phyloP scores from a whole-genome alignment of 192 early-diverging fungal genomes.

The Backusella australiensis region DNA sequence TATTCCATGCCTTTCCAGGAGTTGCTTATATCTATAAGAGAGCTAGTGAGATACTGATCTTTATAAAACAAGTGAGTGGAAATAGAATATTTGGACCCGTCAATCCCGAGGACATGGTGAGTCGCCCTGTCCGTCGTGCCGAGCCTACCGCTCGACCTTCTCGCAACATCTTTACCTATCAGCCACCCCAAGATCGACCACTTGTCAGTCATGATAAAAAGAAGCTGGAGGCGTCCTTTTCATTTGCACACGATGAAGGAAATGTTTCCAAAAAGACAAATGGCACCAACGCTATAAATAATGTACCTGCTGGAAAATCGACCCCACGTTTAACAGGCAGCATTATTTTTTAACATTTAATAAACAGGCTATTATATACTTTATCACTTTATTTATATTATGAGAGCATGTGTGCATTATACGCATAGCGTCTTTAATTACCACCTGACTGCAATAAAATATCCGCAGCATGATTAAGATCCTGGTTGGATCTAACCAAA shows the following conservation, averaged over 20 bases:
- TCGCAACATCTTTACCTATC: slow-evolving; percentile 32
- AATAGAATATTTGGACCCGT: slow-evolving; percentile 26
- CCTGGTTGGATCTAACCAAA: slow-evolving; percentile 47
- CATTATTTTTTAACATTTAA: neutral
- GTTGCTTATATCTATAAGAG: neutral
- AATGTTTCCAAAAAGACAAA: neutral
- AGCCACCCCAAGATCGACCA: slow-evolving; percentile 18
- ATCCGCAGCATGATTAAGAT: slow-evolving; percentile 55
- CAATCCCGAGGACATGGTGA: slow-evolving; percentile 22
- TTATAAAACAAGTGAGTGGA: slow-evolving; percentile 13
- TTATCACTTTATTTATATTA: neutral
- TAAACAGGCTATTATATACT: neutral
- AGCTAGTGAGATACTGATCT: neutral
- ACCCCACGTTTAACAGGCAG: neutral
- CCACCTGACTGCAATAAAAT: slow-evolving; percentile 17
- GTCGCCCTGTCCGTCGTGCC: neutral
- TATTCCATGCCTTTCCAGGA: neutral
- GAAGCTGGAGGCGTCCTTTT: slow-evolving; percentile 11
- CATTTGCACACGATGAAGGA: slow-evolving; percentile 15
- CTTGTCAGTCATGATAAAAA: slow-evolving; percentile 21
- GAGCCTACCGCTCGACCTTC: slow-evolving; percentile 12
- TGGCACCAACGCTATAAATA: neutral
- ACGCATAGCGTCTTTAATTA: neutral
- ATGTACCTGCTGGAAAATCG: neutral
- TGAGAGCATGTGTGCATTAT: neutral